Evolutionary conservation across 2,329 filamentous ascomycete species (phyloP).

Genomic region (Stylonectria norvegica): DNA sequence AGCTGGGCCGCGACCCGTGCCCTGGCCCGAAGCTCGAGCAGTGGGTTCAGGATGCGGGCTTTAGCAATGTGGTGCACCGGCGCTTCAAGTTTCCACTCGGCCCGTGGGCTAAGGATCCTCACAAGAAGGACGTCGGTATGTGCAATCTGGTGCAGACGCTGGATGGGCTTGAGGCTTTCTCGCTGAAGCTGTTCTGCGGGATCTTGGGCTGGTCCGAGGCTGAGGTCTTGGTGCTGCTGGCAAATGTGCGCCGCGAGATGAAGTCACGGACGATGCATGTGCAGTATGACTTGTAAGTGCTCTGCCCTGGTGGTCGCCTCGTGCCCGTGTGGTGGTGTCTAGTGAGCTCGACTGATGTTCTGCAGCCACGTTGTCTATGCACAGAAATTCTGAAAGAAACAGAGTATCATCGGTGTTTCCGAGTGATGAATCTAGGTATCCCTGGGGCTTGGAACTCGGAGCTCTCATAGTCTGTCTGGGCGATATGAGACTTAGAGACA

Average conservation of each 20-base stretch:
- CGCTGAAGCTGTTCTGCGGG: conserved; percentile 6
- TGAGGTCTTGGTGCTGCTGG: conserved; percentile 7
- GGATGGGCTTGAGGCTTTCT: conserved; percentile 8
- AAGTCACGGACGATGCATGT: conserved; percentile 4
- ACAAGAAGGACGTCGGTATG: conserved; percentile 31
- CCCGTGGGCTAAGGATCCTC: conserved; percentile 35
- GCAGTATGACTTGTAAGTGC: conserved; percentile 10
- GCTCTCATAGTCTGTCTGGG: too few species aligned
- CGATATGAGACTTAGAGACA: too few species aligned
- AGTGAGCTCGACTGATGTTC: not conserved
- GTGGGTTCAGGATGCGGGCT: conserved; percentile 34
- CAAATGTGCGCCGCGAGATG: conserved; percentile 6
- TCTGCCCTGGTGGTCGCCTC: not conserved
- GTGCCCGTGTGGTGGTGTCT: too few species aligned
- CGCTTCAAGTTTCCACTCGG: conserved; percentile 33
- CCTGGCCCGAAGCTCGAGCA: conserved; percentile 24
- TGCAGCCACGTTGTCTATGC: conserved; percentile 12
- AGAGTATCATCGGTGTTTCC: not conserved
- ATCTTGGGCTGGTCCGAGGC: conserved; percentile 4
- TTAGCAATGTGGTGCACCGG: conserved; percentile 31
- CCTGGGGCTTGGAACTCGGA: too few species aligned
- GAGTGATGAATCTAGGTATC: too few species aligned
- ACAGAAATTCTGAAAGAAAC: conserved; percentile 2
- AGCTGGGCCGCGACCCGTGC: conserved; percentile 20
- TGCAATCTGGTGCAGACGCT: conserved; percentile 11